Evolutionary conservation across 148 eudicot genomes (phyloP).

Genomic region (Rhododendron vialii): DNA sequence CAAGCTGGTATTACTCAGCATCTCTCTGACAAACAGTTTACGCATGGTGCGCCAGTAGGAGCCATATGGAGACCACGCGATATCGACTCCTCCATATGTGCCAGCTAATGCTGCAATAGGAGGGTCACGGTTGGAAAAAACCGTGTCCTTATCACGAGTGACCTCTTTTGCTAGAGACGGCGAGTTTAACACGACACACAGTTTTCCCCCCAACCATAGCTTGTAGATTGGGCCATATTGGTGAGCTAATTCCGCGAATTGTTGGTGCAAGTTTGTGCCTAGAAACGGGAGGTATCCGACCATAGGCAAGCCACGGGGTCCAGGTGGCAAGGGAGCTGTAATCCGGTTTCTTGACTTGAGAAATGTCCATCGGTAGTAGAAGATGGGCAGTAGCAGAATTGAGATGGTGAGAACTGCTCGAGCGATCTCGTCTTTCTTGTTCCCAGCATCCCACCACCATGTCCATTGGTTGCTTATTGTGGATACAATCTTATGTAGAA

Average conservation of each 20-base stretch:
- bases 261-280: not conserved
- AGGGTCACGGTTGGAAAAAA: not conserved
- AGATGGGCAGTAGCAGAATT: not conserved
- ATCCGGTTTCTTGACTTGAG: not conserved
- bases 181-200: not conserved
- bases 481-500: not conserved
- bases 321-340: not conserved
- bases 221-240: not conserved
- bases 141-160: not conserved
- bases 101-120: not conserved
- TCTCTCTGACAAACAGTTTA: not conserved
- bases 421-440: not conserved
- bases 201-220: not conserved
- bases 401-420: not conserved
- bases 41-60: not conserved
- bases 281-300: not conserved
- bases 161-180: not conserved
- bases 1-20: not conserved
- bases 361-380: not conserved
- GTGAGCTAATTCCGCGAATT: not conserved
- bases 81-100: not conserved
- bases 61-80: not conserved
- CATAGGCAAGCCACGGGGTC: not conserved
- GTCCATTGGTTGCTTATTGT: not conserved
- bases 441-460: not conserved